Conservation (phyloP, 805 yeast species). For the Kodamaea fukazawae region DNA sequence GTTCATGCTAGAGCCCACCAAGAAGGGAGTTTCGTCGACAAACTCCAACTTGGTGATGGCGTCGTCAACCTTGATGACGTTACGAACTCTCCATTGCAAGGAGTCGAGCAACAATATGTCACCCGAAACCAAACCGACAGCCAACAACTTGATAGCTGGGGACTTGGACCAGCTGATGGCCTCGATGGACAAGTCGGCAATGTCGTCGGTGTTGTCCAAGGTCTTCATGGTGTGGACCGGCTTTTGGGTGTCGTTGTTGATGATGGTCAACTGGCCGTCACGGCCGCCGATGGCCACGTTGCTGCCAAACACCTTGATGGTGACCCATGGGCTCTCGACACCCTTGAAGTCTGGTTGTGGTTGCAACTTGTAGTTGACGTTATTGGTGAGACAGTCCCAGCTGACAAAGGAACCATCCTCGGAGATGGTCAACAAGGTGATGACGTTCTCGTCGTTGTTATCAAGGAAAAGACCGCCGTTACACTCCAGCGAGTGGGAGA, state of each 20-base stretch:
- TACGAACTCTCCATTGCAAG: slow-evolving; percentile 82
- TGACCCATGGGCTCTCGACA: slow-evolving; percentile 83
- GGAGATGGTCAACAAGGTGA: slow-evolving; percentile 70
- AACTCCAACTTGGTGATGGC: slow-evolving; percentile 81
- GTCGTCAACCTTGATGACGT: slow-evolving; percentile 65
- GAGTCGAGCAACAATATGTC: slow-evolving; percentile 80
- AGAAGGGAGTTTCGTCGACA: slow-evolving; percentile 51
- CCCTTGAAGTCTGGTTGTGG: slow-evolving; percentile 67
- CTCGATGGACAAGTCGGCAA: slow-evolving; percentile 45
- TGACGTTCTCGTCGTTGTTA: slow-evolving; percentile 47
- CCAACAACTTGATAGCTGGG: slow-evolving; percentile 58
- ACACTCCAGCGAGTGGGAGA: slow-evolving; percentile 77
- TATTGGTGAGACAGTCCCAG: slow-evolving; percentile 86
- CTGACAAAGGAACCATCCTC: slow-evolving; percentile 84
- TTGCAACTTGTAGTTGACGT: slow-evolving; percentile 63
- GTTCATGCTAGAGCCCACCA: slow-evolving; percentile 76
- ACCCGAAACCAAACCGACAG: slow-evolving; percentile 88
- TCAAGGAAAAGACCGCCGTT: slow-evolving; percentile 76
- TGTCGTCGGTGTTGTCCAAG: slow-evolving; percentile 49
- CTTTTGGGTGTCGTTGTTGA: slow-evolving; percentile 73
- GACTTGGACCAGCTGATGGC: slow-evolving; percentile 73
- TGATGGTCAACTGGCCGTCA: slow-evolving; percentile 80
- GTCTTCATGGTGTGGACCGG: slow-evolving; percentile 65
- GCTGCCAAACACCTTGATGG: slow-evolving; percentile 52
- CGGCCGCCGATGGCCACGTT: slow-evolving; percentile 79